phyloP scores from a whole-genome alignment of 495 filamentous ascomycete species.

The Evernia prunastri region DNA sequence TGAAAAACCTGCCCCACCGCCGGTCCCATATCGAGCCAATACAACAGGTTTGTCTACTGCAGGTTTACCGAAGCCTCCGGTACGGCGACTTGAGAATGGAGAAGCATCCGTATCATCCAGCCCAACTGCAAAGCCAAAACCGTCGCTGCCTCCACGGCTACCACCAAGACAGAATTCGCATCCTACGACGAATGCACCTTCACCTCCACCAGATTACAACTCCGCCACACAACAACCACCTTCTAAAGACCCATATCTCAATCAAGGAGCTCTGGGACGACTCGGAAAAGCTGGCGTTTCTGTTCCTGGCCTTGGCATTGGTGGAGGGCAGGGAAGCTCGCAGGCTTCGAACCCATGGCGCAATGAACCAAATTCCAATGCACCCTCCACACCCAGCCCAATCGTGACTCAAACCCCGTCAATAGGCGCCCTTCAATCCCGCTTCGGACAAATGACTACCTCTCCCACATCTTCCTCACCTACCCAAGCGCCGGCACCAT shows the following conservation, averaged over 20 bases:
- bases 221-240: slow-evolving; percentile 30
- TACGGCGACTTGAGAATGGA: slow-evolving; percentile 45
- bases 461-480: slow-evolving; percentile 28
- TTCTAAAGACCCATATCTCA: slow-evolving; percentile 44
- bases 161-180: slow-evolving; percentile 61
- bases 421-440: slow-evolving; percentile 54
- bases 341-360: slow-evolving; percentile 18
- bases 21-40: slow-evolving; percentile 62
- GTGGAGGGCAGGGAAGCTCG: slow-evolving; percentile 22
- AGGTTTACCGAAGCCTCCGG: slow-evolving; percentile 66
- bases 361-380: slow-evolving; percentile 11
- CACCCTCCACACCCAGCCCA: slow-evolving; percentile 24
- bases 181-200: slow-evolving; percentile 34
- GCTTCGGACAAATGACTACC: slow-evolving; percentile 54
- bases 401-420: slow-evolving; percentile 9
- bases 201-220: slow-evolving; percentile 50
- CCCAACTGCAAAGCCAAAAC: slow-evolving; percentile 41
- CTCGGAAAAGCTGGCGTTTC: slow-evolving; percentile 73
- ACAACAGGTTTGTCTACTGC: slow-evolving; percentile 64
- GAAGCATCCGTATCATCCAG: slow-evolving; percentile 30
- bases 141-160: slow-evolving; percentile 62
- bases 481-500: slow-evolving; percentile 29
- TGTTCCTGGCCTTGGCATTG: slow-evolving; percentile 76
- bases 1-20: slow-evolving; percentile 45
- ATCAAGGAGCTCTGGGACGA: slow-evolving; percentile 60